Evolutionary conservation across 768 basidiomycete species (phyloP).

Genomic region (Mrakia gelida): DNA sequence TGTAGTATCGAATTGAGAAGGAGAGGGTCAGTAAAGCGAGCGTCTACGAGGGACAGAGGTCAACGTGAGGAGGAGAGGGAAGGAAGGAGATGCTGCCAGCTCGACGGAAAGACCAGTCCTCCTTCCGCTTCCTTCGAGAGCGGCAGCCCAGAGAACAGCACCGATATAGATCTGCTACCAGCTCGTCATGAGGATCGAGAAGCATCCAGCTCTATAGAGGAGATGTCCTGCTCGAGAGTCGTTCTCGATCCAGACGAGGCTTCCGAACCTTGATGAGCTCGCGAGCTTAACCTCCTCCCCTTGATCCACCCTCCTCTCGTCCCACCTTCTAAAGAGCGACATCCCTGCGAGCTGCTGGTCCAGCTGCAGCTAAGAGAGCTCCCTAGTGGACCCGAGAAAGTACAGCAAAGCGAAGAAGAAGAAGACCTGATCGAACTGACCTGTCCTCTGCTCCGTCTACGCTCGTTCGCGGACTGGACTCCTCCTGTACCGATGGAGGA

Average conservation of each 20-base stretch:
- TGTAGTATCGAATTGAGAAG: no score
- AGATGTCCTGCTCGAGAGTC: no score
- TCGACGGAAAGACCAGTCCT: neutral
- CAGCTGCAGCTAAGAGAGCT: no score
- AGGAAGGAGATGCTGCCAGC: neutral
- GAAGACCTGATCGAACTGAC: neutral
- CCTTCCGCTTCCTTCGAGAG: neutral
- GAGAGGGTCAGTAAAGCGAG: no score
- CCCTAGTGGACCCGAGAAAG: neutral
- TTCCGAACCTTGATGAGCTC: neutral
- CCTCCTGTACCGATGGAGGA: conserved; percentile 11
- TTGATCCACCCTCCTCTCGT: no score
- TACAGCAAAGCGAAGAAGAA: neutral
- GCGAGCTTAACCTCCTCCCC: neutral
- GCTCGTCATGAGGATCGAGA: no score
- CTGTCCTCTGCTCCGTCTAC: conserved; percentile 18
- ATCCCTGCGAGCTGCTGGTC: no score
- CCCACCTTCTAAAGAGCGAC: no score
- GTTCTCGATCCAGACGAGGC: neutral
- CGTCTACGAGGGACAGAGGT: neutral
- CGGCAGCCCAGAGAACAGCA: no score
- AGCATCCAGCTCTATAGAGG: no score
- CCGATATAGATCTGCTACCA: no score
- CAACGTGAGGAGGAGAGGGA: neutral
- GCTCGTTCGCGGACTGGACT: conserved; percentile 17